Evolutionary conservation across 164 flowering plant species (phyloP).

Genomic region (grape (Vitis vinifera)): ASM3070453v1 NC_081822.1:13459501-13460000

Average conservation of each 20-base stretch:
- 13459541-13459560: constrained; percentile 40
- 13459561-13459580: constrained; percentile 49
- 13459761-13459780: constrained; percentile 57
- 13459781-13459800: constrained; percentile 76
- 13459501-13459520: too few species aligned
- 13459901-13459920: too few species aligned
- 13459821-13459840: constrained; percentile 78
- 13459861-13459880: too few species aligned
- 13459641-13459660: too few species aligned
- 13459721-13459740: constrained; percentile 68
- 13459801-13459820: constrained; percentile 67
- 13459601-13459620: too few species aligned
- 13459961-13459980: too few species aligned
- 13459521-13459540: not conserved
- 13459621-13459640: too few species aligned
- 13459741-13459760: constrained; percentile 62
- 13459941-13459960: too few species aligned
- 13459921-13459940: too few species aligned
- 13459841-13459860: constrained; percentile 35
- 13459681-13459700: too few species aligned
- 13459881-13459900: too few species aligned
- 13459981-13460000: not conserved
- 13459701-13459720: constrained; percentile 66
- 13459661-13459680: too few species aligned
- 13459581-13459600: constrained; percentile 41